phyloP scores from a whole-genome alignment of 768 basidiomycete genomes.

The Pisolithus microcarpus region DNA sequence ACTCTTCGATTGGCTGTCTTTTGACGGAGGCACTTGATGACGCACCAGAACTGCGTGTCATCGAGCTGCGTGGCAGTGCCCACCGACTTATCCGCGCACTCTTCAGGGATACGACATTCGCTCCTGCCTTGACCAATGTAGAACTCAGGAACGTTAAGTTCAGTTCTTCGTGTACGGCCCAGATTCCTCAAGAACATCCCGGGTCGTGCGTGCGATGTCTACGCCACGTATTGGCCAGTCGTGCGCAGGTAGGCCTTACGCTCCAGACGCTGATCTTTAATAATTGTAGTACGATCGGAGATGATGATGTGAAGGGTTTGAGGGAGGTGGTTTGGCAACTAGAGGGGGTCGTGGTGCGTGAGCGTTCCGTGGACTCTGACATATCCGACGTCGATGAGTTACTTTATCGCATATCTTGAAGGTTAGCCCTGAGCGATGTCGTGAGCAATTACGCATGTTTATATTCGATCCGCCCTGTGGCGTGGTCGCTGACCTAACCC shows the following conservation, averaged over 20 bases:
- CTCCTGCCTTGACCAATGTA: constrained; percentile 11
- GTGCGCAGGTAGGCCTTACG: constrained; percentile 6
- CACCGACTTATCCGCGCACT: constrained; percentile 6
- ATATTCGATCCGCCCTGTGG: too few relatives aligned
- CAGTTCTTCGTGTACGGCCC: neutral
- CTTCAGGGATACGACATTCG: constrained; percentile 4
- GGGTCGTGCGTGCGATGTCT: constrained; percentile 9
- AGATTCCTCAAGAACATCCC: neutral
- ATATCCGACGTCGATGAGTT: too few relatives aligned
- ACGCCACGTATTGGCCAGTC: constrained; percentile 10
- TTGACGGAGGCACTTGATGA: constrained; percentile 12
- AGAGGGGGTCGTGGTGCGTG: constrained; percentile 11
- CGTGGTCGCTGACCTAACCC: too few relatives aligned
- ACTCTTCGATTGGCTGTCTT: too few relatives aligned
- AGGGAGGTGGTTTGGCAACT: constrained; percentile 7
- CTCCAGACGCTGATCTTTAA: constrained; percentile 8
- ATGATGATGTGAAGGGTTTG: constrained; percentile 1
- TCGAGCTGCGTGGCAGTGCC: constrained; percentile 7
- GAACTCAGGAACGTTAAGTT: constrained; percentile 8
- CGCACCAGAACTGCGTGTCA: constrained; percentile 8
- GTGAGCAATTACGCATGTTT: too few relatives aligned
- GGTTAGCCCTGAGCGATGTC: too few relatives aligned
- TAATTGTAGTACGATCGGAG: constrained; percentile 8
- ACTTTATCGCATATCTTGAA: too few relatives aligned
- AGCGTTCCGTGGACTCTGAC: too few relatives aligned